Percentiles rank a stretch among this genome's conserved stretches.
Evolutionary conservation across 208 protist genomes (phyloP).

Genomic region (Phytomonas francai): DNA sequence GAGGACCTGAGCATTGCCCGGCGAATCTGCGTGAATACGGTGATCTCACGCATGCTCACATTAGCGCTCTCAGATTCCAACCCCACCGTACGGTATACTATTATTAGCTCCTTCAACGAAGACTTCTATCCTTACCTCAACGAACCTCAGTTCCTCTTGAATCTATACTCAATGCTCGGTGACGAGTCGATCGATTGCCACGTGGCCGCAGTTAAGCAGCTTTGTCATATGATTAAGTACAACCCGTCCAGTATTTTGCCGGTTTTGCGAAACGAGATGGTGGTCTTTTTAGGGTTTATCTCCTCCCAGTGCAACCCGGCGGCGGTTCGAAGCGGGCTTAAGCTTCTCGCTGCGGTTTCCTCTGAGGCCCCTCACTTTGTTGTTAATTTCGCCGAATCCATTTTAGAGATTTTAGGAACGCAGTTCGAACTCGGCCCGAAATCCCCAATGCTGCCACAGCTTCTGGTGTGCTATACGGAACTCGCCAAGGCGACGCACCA

Average conservation of each 20-base stretch:
- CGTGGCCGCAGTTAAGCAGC: conserved; percentile 60
- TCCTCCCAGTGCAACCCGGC: conserved; percentile 40
- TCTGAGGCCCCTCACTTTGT: conserved; percentile 73
- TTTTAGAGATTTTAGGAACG: conserved; percentile 44
- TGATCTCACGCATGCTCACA: conserved; percentile 75
- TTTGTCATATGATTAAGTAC: conserved; percentile 77
- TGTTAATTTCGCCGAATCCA: conserved; percentile 62
- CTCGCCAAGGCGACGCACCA: conserved; percentile 47
- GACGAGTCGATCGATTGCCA: conserved; percentile 79
- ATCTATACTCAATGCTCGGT: conserved; percentile 67
- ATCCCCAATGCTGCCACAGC: conserved; percentile 44
- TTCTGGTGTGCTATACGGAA: conserved; percentile 69
- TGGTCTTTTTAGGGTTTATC: conserved; percentile 53
- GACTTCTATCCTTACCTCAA: conserved; percentile 83
- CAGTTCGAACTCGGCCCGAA: conserved; percentile 39
- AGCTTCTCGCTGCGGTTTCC: conserved; percentile 55
- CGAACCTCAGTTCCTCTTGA: conserved; percentile 73
- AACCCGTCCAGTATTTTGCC: conserved; percentile 82
- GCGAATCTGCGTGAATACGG: conserved; percentile 79
- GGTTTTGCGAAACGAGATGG: conserved; percentile 65
- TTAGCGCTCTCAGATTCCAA: conserved; percentile 70
- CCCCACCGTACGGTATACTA: conserved; percentile 48
- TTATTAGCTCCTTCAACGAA: conserved; percentile 66
- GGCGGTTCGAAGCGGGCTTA: conserved; percentile 53
- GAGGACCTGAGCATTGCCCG: conserved; percentile 70